Evolutionary conservation across 805 yeast species (phyloP).

Genomic region (Monosporozyma unispora): DNA sequence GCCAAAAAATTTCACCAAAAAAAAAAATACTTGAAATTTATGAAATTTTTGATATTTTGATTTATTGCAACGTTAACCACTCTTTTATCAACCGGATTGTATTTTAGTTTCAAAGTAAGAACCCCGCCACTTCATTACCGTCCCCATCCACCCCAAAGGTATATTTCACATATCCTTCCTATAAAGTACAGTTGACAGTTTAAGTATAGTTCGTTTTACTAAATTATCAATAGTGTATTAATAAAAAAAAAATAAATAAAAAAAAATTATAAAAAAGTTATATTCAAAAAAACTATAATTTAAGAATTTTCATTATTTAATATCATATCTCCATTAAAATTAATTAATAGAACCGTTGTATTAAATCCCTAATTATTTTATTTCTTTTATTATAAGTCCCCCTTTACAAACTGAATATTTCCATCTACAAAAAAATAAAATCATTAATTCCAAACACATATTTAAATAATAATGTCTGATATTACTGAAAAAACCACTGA

Average conservation of each 20-base stretch:
- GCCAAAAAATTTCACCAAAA: not conserved
- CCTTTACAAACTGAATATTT: not conserved
- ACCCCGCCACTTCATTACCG: not conserved
- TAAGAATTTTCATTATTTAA: not conserved
- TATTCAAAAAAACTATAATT: not conserved
- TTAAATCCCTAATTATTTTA: not conserved
- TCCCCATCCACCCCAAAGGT: not conserved
- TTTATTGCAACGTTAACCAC: not conserved
- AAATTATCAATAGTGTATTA: not conserved
- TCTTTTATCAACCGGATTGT: not conserved
- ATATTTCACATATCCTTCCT: not conserved
- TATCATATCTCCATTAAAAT: not conserved
- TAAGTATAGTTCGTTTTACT: not conserved
- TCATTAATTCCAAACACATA: too few relatives aligned
- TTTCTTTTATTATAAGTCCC: not conserved
- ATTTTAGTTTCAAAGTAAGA: too few relatives aligned
- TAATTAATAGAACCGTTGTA: not conserved
- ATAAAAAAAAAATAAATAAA: not conserved
- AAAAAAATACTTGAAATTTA: not conserved
- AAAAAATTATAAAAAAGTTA: constrained; percentile 1
- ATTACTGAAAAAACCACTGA: constrained; percentile 31
- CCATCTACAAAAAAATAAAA: constrained; percentile 8
- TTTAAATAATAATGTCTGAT: constrained; percentile 26
- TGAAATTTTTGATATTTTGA: not conserved
- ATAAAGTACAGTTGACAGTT: not conserved